Percentiles rank a stretch among this genome's conserved stretches.
These are phyloP conservation scores for Pyrenochaeta sp. DNA, from an alignment of 2,329 filamentous ascomycete species.

Conservation along the genomic window DNA sequence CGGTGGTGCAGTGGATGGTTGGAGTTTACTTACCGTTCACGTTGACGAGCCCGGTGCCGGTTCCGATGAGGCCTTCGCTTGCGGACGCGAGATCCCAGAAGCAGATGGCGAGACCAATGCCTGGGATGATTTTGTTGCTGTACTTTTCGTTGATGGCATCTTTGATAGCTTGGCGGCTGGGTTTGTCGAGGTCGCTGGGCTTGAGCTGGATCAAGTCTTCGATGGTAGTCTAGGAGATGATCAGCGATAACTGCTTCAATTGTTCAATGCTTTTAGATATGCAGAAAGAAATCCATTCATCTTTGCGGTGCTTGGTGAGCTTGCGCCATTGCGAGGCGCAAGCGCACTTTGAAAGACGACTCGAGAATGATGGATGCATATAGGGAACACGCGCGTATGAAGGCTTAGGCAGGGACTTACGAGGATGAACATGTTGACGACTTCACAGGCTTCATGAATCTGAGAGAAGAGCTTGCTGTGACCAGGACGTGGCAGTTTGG, in stretches of 20 bases:
- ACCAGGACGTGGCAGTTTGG: no score
- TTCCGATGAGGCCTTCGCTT: constrained; percentile 92
- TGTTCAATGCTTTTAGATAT: no score
- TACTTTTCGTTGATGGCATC: constrained; percentile 98
- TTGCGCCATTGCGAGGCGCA: no score
- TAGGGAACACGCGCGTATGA: no score
- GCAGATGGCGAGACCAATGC: constrained; percentile 90
- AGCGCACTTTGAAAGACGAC: no score
- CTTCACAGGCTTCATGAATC: constrained; percentile 35
- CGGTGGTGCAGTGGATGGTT: background rate
- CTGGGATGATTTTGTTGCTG: constrained; percentile 95
- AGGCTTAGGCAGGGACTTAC: no score
- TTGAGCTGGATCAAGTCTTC: constrained; percentile 93
- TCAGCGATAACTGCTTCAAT: constrained; percentile 2
- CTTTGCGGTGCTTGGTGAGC: no score
- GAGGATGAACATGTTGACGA: constrained; percentile 48
- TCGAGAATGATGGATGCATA: no score
- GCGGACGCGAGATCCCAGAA: constrained; percentile 89
- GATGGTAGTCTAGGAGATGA: constrained; percentile 75
- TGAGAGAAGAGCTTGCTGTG: no score
- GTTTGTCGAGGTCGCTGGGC: constrained; percentile 86
- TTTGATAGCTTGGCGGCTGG: constrained; percentile 83
- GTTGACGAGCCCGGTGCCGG: constrained; percentile 90
- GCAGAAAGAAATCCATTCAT: no score
- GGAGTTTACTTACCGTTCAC: constrained; percentile 78